These are phyloP conservation scores for Phaffomyces opuntiae DNA, from an alignment of 805 yeast species.

Conservation along the genomic window DNA sequence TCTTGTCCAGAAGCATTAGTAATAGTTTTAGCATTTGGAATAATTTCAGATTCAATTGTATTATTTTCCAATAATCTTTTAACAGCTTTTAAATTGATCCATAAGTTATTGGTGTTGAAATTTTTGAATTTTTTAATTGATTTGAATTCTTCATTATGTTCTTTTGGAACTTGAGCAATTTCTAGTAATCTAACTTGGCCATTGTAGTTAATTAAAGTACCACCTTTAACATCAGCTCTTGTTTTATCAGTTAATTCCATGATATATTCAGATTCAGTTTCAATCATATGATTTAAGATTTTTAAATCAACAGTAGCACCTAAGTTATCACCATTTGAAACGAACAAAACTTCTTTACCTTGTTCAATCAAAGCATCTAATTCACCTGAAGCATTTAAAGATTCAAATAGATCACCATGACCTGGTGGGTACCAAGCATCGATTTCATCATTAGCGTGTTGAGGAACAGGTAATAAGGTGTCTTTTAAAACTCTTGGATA, in stretches of 20 bases:
- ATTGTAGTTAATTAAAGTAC: constrained; percentile 93
- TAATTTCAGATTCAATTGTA: constrained; percentile 83
- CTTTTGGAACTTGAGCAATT: constrained; percentile 98
- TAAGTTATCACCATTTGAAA: constrained; percentile 95
- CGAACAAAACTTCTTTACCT: constrained; percentile 92
- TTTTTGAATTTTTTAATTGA: constrained; percentile 96
- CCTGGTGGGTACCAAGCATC: constrained; percentile 99
- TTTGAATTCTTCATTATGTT: constrained; percentile 96
- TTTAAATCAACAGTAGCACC: constrained; percentile 96
- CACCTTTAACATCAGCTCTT: constrained; percentile 99
- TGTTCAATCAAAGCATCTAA: constrained; percentile 81
- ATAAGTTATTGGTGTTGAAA: constrained; percentile 95
- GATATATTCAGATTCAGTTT: constrained; percentile 85
- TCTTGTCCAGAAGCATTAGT: constrained; percentile 63
- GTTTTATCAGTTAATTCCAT: constrained; percentile 99
- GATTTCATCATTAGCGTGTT: constrained; percentile 59
- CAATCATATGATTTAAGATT: constrained; percentile 88
- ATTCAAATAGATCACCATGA: constrained; percentile 95
- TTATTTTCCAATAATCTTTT: constrained; percentile 84
- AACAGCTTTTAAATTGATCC: constrained; percentile 94
- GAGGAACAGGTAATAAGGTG: constrained; percentile 93
- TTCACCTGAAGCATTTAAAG: constrained; percentile 84
- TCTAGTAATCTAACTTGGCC: constrained; percentile 92
- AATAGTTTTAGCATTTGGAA: constrained; percentile 88
- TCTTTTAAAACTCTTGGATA: constrained; percentile 95